These are phyloP conservation scores for Debaryomyces maramus DNA, from an alignment of 805 yeast genomes.

Conservation along the genomic window DNA sequence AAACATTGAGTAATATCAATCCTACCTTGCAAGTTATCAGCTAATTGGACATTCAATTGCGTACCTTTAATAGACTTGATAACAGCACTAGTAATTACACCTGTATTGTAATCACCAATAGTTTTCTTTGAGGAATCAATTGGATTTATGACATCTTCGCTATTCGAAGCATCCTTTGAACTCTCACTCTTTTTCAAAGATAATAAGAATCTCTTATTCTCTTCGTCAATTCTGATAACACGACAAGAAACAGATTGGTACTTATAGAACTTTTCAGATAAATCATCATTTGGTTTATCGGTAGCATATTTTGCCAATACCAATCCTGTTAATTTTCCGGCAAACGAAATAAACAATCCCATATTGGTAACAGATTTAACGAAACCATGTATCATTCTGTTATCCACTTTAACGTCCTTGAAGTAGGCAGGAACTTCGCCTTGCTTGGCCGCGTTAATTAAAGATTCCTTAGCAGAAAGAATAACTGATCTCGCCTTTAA, in stretches of 20 bases:
- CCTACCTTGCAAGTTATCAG: slow-evolving; percentile 78
- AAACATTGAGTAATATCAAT: slow-evolving; percentile 73
- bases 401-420: slow-evolving; percentile 52
- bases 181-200: slow-evolving; percentile 47
- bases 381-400: slow-evolving; percentile 61
- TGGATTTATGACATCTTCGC: slow-evolving; percentile 50
- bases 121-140: slow-evolving; percentile 53
- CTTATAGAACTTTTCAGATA: slow-evolving; percentile 52
- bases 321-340: slow-evolving; percentile 77
- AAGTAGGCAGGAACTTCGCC: slow-evolving; percentile 57
- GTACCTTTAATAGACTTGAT: slow-evolving; percentile 66
- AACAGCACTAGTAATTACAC: slow-evolving; percentile 58
- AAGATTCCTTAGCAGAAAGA: slow-evolving; percentile 62
- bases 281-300: slow-evolving; percentile 50
- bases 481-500: slow-evolving; percentile 57
- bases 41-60: slow-evolving; percentile 72
- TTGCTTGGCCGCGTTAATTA: slow-evolving; percentile 62
- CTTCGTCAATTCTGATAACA: slow-evolving; percentile 67
- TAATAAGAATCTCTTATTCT: slow-evolving; percentile 67
- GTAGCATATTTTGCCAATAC: slow-evolving; percentile 73
- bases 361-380: slow-evolving; percentile 73
- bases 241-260: slow-evolving; percentile 73
- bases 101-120: slow-evolving; percentile 56
- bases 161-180: slow-evolving; percentile 19
- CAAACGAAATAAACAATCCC: slow-evolving; percentile 85